Evolutionary conservation across 2,329 filamentous ascomycete species (phyloP).

Genomic region (Colletotrichum nymphaeae): DNA sequence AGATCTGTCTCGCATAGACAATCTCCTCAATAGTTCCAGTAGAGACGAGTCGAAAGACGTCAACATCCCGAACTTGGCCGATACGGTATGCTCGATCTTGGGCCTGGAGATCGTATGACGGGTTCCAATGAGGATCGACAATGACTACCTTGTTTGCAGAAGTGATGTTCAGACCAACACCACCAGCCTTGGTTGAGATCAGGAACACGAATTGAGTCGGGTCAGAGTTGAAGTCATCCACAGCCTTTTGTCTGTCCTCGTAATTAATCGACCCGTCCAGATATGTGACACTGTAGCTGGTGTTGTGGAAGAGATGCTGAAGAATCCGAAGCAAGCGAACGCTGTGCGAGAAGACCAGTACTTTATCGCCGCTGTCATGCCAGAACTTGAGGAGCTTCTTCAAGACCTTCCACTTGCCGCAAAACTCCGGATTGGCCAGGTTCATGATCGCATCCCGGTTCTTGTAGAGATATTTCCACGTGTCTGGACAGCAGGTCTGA

Average conservation of each 20-base stretch:
- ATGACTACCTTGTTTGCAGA: slow-evolving; percentile 98
- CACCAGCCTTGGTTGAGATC: slow-evolving; percentile 93
- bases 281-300: slow-evolving; percentile 91
- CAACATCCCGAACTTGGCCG: slow-evolving; percentile 90
- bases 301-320: slow-evolving; percentile 86
- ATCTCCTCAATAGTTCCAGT: slow-evolving; percentile 97
- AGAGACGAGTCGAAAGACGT: slow-evolving; percentile 92
- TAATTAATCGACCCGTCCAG: slow-evolving; percentile 87
- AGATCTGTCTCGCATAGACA: slow-evolving; percentile 95
- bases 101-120: slow-evolving; percentile 91
- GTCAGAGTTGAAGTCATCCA: slow-evolving; percentile 93
- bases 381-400: slow-evolving; percentile 89
- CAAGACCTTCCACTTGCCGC: slow-evolving; percentile 95
- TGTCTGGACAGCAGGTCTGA: slow-evolving; percentile 77
- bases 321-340: slow-evolving; percentile 87
- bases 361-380: slow-evolving; percentile 91
- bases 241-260: slow-evolving; percentile 82
- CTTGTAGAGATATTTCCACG: slow-evolving; percentile 79
- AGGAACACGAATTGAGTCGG: slow-evolving; percentile 92
- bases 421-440: slow-evolving; percentile 89
- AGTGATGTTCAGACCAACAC: slow-evolving; percentile 95
- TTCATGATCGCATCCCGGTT: slow-evolving; percentile 83
- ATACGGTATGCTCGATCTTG: slow-evolving; percentile 97
- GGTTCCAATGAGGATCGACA: slow-evolving; percentile 98
- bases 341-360: slow-evolving; percentile 93